Conservation (phyloP, 208 protist species). For the Acanthamoeba lenticulata region DNA sequence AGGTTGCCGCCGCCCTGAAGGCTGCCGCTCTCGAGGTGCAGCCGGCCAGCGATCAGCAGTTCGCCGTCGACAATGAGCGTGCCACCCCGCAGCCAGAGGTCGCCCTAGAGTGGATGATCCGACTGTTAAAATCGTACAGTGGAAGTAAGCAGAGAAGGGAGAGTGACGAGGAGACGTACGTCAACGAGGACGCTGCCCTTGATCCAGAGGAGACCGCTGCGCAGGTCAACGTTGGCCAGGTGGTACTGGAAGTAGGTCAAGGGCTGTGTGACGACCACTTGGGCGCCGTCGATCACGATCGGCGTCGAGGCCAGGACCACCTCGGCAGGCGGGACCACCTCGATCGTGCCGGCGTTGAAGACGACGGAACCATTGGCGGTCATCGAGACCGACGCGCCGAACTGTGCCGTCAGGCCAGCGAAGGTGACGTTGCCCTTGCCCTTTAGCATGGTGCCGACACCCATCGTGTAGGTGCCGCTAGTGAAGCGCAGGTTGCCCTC, state of each 20-base stretch:
- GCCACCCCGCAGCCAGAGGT: conserved; percentile 50
- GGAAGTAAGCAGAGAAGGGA: too few relatives aligned
- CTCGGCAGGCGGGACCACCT: conserved; percentile 17
- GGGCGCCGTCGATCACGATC: conserved; percentile 25
- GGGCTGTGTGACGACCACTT: conserved; percentile 51
- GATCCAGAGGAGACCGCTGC: conserved; percentile 55
- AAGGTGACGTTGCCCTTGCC: conserved; percentile 36
- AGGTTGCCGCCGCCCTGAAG: conserved; percentile 57
- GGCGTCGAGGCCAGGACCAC: conserved; percentile 36
- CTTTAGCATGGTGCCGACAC: conserved; percentile 7
- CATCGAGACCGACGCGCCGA: conserved; percentile 6
- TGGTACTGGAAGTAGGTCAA: conserved; percentile 62
- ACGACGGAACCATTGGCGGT: conserved; percentile 29
- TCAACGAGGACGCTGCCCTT: conserved; percentile 62
- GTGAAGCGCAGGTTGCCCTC: conserved; percentile 44
- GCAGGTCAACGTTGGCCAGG: conserved; percentile 51
- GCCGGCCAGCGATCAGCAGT: conserved; percentile 37
- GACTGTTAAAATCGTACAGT: too few relatives aligned
- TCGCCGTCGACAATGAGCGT: conserved; percentile 50
- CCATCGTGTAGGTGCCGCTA: conserved; percentile 16
- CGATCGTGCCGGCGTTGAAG: conserved; percentile 23
- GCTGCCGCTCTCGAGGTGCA: conserved; percentile 30
- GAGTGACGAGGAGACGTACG: too few relatives aligned
- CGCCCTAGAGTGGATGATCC: too few relatives aligned
- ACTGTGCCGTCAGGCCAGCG: neutral